A percentile compares a stretch with the other conserved stretches of the same genome.
These are phyloP conservation scores for Nicotiana tomentosiformis DNA, from an alignment of 257 asterid species.

Conservation along the genomic window DNA sequence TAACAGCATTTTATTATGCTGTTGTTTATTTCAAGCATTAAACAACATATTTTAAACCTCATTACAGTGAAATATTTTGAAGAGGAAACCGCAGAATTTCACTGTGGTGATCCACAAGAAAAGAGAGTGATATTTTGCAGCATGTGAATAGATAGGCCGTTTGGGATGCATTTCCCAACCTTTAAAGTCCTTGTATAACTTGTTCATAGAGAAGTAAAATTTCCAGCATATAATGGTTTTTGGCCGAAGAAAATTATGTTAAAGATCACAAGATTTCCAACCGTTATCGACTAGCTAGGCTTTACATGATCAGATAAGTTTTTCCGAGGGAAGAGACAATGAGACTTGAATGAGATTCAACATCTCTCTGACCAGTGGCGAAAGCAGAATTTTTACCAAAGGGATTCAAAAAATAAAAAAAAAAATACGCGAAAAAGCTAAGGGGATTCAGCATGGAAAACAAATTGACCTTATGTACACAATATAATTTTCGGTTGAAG, in stretches of 20 bases:
- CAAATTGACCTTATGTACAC: too few relatives aligned
- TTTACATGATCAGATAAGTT: neutral
- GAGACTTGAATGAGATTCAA: too few relatives aligned
- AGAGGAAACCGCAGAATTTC: neutral
- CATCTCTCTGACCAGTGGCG: too few relatives aligned
- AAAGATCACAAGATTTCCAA: neutral
- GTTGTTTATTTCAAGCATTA: too few relatives aligned
- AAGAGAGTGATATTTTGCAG: neutral
- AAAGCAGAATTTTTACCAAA: too few relatives aligned
- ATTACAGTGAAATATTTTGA: neutral
- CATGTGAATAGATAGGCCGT: neutral
- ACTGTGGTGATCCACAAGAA: neutral
- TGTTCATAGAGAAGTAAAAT: neutral
- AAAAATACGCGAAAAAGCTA: accelerated
- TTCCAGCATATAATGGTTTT: neutral
- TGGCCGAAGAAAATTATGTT: neutral
- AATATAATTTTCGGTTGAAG: too few relatives aligned
- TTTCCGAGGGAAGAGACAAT: too few relatives aligned
- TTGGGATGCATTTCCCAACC: neutral
- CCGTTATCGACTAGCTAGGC: neutral
- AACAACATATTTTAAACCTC: neutral
- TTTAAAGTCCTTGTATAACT: neutral
- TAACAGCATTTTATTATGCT: too few relatives aligned
- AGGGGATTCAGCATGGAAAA: too few relatives aligned
- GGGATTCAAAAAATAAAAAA: too few relatives aligned